Evolutionary conservation across 768 basidiomycete genomes (phyloP).

Genomic region (Tulasnella sp.): DNA sequence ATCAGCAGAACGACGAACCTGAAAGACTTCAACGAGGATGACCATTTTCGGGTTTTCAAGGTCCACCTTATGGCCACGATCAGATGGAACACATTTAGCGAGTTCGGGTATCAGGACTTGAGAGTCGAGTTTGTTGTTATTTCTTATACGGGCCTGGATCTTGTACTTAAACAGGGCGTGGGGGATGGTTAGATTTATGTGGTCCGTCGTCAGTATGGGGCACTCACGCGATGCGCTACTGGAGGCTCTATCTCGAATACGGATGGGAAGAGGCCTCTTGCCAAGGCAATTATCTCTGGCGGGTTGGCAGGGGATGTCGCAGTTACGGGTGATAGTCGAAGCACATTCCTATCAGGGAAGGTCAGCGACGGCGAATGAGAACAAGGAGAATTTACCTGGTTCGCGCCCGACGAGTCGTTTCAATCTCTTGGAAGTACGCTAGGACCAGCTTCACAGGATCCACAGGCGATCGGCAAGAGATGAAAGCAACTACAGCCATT

Average conservation of each 20-base stretch:
- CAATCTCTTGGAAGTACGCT: conserved; percentile 51
- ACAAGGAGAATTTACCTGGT: conserved; percentile 42
- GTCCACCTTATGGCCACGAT: conserved; percentile 48
- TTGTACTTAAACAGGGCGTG: conserved; percentile 58
- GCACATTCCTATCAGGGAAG: conserved; percentile 41
- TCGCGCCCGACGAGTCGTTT: conserved; percentile 49
- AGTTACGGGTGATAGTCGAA: conserved; percentile 62
- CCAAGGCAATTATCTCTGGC: conserved; percentile 56
- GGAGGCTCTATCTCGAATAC: conserved; percentile 39
- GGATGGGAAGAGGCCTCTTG: conserved; percentile 40
- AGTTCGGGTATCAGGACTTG: conserved; percentile 52
- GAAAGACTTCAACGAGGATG: conserved; percentile 73
- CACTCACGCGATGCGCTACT: conserved; percentile 36
- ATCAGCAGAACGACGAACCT: conserved; percentile 35
- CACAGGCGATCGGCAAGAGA: conserved; percentile 67
- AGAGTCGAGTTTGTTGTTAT: conserved; percentile 60
- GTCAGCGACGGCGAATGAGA: neutral
- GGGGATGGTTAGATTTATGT: neutral
- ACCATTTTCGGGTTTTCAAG: conserved; percentile 60
- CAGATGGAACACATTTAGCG: conserved; percentile 55
- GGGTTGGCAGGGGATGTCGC: conserved; percentile 57
- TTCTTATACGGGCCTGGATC: conserved; percentile 63
- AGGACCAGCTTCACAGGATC: conserved; percentile 63
- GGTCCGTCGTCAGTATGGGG: neutral
- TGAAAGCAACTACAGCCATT: conserved; percentile 51